Percentiles rank a stretch among this genome's conserved stretches.
Conservation (phyloP, 2,329 filamentous ascomycete genomes). For the Aspergillus terreus region DNA sequence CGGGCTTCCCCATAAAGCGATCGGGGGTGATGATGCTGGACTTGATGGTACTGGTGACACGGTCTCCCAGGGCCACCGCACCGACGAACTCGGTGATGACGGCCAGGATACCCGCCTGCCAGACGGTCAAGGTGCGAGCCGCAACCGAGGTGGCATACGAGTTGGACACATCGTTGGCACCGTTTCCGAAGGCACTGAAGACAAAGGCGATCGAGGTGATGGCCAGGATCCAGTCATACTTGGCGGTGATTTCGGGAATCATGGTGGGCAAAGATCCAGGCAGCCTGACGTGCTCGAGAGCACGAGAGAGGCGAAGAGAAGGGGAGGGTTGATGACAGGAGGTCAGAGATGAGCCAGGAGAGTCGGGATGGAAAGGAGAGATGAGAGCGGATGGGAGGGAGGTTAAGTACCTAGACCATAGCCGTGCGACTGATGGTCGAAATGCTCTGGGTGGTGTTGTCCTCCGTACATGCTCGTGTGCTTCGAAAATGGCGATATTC, state of each 20-base stretch:
- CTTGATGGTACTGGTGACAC: constrained; percentile 43
- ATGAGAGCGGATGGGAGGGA: background rate
- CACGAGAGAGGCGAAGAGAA: background rate
- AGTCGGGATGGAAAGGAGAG: background rate
- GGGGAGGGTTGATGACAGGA: background rate
- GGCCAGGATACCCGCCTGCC: constrained; percentile 49
- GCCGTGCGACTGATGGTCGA: no score
- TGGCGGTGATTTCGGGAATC: constrained; percentile 20
- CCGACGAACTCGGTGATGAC: constrained; percentile 51
- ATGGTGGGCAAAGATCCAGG: constrained; percentile 12
- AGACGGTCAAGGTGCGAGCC: constrained; percentile 51
- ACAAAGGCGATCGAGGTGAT: constrained; percentile 26
- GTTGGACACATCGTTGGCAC: constrained; percentile 50
- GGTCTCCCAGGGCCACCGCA: constrained; percentile 50
- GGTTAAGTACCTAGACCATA: no score
- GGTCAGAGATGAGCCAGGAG: background rate
- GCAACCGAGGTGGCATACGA: constrained; percentile 53
- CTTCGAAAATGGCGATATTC: background rate
- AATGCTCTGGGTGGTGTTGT: background rate
- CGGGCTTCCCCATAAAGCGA: constrained; percentile 33
- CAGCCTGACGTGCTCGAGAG: background rate
- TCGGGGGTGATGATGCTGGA: constrained; percentile 41
- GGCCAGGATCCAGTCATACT: constrained; percentile 29
- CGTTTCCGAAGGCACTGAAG: constrained; percentile 26
- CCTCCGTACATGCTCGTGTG: background rate